phyloP scores from a whole-genome alignment of 768 basidiomycete species.

The Phallus indusiatus region DNA sequence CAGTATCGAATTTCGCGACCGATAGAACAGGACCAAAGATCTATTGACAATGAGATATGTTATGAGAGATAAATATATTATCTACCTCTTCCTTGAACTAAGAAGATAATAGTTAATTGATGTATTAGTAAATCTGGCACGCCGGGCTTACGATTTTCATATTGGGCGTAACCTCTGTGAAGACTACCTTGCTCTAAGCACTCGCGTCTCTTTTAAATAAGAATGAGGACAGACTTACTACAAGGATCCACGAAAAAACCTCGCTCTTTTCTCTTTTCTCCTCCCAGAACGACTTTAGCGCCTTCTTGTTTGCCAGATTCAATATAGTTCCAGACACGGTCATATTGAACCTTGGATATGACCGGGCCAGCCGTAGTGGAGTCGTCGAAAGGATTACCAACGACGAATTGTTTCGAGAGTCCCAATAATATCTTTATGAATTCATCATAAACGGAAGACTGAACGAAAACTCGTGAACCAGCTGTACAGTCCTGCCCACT shows the following conservation, averaged over 20 bases:
- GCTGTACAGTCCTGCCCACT: conserved; percentile 93
- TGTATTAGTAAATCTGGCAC: not conserved
- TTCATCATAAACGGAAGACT: conserved; percentile 79
- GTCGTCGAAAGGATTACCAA: conserved; percentile 78
- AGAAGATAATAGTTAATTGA: not conserved
- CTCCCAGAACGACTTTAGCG: conserved; percentile 72
- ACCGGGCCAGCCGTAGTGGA: conserved; percentile 72
- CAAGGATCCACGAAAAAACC: conserved; percentile 91
- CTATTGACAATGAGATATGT: conserved; percentile 24
- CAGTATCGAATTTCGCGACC: conserved; percentile 74
- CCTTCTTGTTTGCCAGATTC: conserved; percentile 78
- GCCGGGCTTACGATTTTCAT: conserved; percentile 74
- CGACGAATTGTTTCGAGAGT: conserved; percentile 57
- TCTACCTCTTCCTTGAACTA: conserved; percentile 64
- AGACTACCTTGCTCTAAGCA: conserved; percentile 39
- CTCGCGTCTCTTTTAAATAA: not conserved
- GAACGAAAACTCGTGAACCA: conserved; percentile 83
- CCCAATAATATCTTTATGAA: conserved; percentile 59
- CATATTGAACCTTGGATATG: conserved; percentile 77
- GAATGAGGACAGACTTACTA: conserved; percentile 35
- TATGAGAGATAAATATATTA: not conserved
- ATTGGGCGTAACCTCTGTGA: conserved; percentile 64
- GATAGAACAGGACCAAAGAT: conserved; percentile 93
- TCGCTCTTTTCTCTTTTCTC: conserved; percentile 60
- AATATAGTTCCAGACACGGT: conserved; percentile 82